These are phyloP conservation scores for Candida loeiensis DNA, from an alignment of 805 yeast genomes.

Conservation along the genomic window DNA sequence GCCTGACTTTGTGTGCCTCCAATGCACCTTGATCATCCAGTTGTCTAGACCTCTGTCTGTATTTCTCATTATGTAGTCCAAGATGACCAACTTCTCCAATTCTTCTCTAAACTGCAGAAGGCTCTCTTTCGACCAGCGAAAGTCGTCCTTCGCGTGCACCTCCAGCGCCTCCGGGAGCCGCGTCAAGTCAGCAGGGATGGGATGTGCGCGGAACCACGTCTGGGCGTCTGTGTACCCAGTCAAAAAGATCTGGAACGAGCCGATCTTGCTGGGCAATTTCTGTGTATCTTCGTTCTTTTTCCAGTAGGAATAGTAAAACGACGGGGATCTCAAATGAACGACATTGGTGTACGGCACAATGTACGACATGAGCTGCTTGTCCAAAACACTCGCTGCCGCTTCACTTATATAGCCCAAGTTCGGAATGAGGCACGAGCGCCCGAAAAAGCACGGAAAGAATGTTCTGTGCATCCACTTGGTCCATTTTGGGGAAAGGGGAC, in stretches of 20 bases:
- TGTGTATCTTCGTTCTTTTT: slow-evolving; percentile 29
- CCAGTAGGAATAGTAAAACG: slow-evolving; percentile 53
- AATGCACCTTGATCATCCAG: slow-evolving; percentile 68
- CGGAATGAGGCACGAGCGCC: slow-evolving; percentile 68
- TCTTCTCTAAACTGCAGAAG: slow-evolving; percentile 54
- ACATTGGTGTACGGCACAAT: slow-evolving; percentile 68
- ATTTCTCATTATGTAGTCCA: slow-evolving; percentile 70
- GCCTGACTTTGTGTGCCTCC: slow-evolving; percentile 20
- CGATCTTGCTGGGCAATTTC: slow-evolving; percentile 48
- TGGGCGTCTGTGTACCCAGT: slow-evolving; percentile 59
- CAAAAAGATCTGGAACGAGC: slow-evolving; percentile 65
- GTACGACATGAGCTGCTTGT: slow-evolving; percentile 52
- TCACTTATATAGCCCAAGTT: slow-evolving; percentile 71
- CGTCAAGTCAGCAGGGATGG: slow-evolving; percentile 43
- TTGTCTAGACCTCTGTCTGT: slow-evolving; percentile 74
- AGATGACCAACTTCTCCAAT: slow-evolving; percentile 63
- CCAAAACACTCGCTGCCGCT: slow-evolving; percentile 67
- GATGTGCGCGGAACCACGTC: slow-evolving; percentile 51
- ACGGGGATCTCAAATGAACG: slow-evolving; percentile 44
- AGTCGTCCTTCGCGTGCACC: slow-evolving; percentile 14
- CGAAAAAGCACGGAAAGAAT: slow-evolving; percentile 74
- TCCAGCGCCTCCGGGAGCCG: slow-evolving; percentile 15
- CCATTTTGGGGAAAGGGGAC: slow-evolving; percentile 76
- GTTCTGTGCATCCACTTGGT: slow-evolving; percentile 75
- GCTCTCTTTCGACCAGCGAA: slow-evolving; percentile 52